Conservation (phyloP, 257 asterid genomes). For the Leptodermis oblonga region DNA sequence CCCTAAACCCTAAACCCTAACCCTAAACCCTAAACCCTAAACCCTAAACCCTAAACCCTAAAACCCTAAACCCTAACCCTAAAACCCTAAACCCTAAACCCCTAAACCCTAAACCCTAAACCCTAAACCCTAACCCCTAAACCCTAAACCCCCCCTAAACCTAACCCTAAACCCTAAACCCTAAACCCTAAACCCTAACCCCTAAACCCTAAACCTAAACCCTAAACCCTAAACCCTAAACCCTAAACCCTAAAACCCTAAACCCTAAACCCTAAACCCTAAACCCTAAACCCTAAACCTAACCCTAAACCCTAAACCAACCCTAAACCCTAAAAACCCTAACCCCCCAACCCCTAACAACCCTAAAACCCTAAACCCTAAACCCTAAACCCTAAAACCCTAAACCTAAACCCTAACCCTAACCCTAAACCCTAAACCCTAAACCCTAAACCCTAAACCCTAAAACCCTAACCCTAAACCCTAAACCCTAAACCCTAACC, state of each 20-base stretch:
- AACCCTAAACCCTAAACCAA: slow-evolving; percentile 19
- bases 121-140: slow-evolving; percentile 1
- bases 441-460: slow-evolving; percentile 21
- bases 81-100: background rate
- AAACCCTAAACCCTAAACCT: background rate
- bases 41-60: background rate
- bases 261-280: background rate
- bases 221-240: background rate
- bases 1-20: slow-evolving; percentile 2
- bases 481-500: slow-evolving; percentile 1
- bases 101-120: slow-evolving; percentile 2
- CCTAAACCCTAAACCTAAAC: background rate
- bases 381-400: background rate
- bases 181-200: background rate
- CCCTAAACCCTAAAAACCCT: slow-evolving; percentile 15
- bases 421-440: slow-evolving; percentile 18
- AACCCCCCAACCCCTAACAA: background rate
- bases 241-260: slow-evolving; percentile 7
- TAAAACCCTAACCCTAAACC: slow-evolving; percentile 11
- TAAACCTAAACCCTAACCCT: background rate
- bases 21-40: background rate
- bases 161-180: background rate
- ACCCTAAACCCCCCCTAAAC: background rate
- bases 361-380: background rate
- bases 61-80: background rate